These are phyloP conservation scores for Solanum ahanhuiri DNA, from an alignment of 257 asterid species.

Conservation along the genomic window DNA sequence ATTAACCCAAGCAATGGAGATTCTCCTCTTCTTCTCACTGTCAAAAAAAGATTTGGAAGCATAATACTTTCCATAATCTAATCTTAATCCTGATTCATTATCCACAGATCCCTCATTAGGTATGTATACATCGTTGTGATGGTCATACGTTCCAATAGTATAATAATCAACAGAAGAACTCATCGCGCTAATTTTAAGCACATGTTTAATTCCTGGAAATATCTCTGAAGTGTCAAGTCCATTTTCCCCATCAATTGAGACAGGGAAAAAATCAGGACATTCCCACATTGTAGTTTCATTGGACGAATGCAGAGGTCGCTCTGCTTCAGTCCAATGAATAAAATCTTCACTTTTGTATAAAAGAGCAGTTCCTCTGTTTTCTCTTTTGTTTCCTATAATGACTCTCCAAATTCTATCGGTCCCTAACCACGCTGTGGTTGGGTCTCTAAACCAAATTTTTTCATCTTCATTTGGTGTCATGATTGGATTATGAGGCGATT, in stretches of 20 bases:
- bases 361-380: no score
- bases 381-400: constrained; percentile 12
- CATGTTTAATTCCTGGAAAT: constrained; percentile 19
- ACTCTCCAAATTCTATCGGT: constrained; percentile 30
- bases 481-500: constrained; percentile 34
- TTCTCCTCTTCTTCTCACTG: constrained; percentile 17
- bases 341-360: no score
- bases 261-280: constrained; percentile 35
- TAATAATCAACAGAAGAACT: constrained; percentile 20
- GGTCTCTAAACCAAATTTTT: constrained; percentile 22
- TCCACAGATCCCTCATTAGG: constrained; percentile 4
- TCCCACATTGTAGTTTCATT: constrained; percentile 42
- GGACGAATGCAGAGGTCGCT: constrained; percentile 14
- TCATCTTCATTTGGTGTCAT: constrained; percentile 14
- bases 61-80: background rate
- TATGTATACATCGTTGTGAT: background rate
- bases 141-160: constrained; percentile 21
- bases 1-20: constrained; percentile 31
- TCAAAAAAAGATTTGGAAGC: constrained; percentile 9
- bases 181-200: constrained; percentile 21
- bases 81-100: background rate
- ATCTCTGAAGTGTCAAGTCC: constrained; percentile 22
- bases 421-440: constrained; percentile 38
- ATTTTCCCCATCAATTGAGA: background rate
- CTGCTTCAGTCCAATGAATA: constrained; percentile 10